A percentile compares a stretch with the other conserved stretches of the same genome.
These are phyloP conservation scores for Xylaria sp. DNA, from an alignment of 2,329 filamentous ascomycete species.

Conservation along the genomic window DNA sequence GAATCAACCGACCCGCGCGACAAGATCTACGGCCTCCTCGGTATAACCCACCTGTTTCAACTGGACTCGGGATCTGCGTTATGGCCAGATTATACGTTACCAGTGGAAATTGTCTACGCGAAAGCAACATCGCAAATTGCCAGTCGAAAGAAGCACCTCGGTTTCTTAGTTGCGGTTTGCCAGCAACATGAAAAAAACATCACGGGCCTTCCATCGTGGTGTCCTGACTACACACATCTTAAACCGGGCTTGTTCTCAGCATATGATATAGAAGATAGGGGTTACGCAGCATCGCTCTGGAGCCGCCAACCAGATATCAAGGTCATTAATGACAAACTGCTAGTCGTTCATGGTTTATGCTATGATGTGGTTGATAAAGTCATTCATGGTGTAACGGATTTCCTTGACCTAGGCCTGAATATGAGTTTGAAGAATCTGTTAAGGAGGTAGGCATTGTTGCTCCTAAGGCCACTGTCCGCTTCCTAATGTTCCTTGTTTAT, in stretches of 20 bases:
- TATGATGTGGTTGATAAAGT: background rate
- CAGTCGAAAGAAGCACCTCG: background rate
- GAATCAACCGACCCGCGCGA: background rate
- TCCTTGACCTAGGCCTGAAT: background rate
- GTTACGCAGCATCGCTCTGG: background rate
- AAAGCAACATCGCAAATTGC: slow-evolving; percentile 8
- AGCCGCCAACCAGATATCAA: background rate
- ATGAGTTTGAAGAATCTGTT: background rate
- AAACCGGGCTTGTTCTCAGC: background rate
- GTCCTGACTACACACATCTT: background rate
- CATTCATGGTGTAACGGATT: background rate
- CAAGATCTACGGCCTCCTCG: slow-evolving; percentile 6
- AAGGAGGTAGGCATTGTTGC: background rate
- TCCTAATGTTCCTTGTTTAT: background rate
- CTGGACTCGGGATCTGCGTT: background rate
- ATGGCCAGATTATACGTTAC: slow-evolving; percentile 8
- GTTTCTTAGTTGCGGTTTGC: background rate
- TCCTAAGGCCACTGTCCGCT: background rate
- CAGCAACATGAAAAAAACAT: background rate
- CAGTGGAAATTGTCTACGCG: background rate
- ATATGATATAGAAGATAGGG: background rate
- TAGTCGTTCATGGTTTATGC: background rate
- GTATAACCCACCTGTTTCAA: slow-evolving; percentile 9
- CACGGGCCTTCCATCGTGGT: slow-evolving; percentile 2
- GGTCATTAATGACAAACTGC: background rate